A percentile compares a stretch with the other conserved stretches of the same genome.
These are phyloP conservation scores for Aechmea fasciata DNA, from an alignment of 176 grass and related monocot species.

Conservation along the genomic window DNA sequence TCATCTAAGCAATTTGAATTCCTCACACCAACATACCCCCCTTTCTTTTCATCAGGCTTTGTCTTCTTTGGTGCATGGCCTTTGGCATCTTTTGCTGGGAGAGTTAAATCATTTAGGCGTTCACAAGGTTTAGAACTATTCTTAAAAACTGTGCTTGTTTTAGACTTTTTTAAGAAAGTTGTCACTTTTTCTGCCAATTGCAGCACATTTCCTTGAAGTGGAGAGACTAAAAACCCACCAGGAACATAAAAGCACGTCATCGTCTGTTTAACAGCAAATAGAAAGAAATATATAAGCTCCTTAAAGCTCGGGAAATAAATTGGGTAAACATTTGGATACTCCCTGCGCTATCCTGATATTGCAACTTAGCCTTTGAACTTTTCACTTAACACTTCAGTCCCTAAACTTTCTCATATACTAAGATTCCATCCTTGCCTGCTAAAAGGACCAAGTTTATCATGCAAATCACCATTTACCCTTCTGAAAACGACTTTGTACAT, in stretches of 20 bases:
- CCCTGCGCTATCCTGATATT: no score
- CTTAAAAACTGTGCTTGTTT: constrained; percentile 16
- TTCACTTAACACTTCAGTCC: no score
- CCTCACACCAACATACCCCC: constrained; percentile 5
- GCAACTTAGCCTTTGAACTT: no score
- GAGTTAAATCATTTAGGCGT: background rate
- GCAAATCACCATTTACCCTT: background rate
- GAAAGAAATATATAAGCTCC: constrained; percentile 19
- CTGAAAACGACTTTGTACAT: no score
- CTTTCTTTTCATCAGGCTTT: constrained; percentile 29
- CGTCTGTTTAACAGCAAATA: constrained; percentile 30
- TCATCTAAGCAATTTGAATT: constrained; percentile 20
- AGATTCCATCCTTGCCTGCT: no score
- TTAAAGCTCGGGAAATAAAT: constrained; percentile 4
- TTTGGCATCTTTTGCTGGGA: constrained; percentile 18
- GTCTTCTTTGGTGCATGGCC: constrained; percentile 21
- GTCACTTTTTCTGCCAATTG: constrained; percentile 31
- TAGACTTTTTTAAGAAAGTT: constrained; percentile 17
- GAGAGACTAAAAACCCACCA: constrained; percentile 43
- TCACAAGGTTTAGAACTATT: constrained; percentile 10
- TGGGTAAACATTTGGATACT: background rate
- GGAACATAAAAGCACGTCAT: constrained; percentile 53
- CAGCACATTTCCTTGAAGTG: constrained; percentile 35
- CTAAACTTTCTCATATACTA: no score
- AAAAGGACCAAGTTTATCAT: no score